Conservation (phyloP, 164 flowering plant genomes). For the Stephania japonica region DNA sequence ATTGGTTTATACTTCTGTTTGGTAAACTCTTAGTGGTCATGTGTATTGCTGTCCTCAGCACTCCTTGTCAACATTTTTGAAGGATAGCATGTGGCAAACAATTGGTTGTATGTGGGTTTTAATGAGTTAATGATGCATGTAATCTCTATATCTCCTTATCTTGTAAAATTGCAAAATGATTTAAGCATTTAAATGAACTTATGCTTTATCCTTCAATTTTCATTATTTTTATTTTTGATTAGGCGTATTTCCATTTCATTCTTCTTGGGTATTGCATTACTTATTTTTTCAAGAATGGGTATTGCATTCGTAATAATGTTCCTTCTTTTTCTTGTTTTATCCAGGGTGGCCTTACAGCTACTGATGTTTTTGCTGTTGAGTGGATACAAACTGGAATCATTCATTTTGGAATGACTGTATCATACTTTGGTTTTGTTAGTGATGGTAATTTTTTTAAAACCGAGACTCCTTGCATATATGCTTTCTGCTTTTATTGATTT, state of each 20-base stretch:
- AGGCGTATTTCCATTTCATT: constrained; percentile 1
- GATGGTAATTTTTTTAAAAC: constrained; percentile 57
- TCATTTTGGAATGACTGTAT: constrained; percentile 91
- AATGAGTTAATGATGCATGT: neutral
- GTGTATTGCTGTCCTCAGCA: neutral
- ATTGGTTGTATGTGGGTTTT: neutral
- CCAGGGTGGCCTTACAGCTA: constrained; percentile 97
- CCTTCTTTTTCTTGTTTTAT: constrained; percentile 19
- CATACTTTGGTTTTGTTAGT: constrained; percentile 95
- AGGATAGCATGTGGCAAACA: neutral
- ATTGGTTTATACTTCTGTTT: neutral
- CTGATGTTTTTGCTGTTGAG: constrained; percentile 95
- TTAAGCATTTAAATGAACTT: neutral
- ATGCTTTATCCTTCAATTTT: neutral
- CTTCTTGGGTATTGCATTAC: neutral
- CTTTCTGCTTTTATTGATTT: neutral
- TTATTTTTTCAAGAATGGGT: neutral
- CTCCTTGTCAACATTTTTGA: neutral
- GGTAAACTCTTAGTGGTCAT: neutral
- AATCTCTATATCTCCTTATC: neutral
- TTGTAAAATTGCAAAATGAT: neutral
- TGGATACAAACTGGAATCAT: constrained; percentile 84
- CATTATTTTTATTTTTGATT: neutral
- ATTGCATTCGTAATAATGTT: no score
- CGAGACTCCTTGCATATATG: neutral